Evolutionary conservation across 331 rosid species (phyloP), one percentile per base, ranked within the genome.

Genomic region (Malus hybrid): DNA sequence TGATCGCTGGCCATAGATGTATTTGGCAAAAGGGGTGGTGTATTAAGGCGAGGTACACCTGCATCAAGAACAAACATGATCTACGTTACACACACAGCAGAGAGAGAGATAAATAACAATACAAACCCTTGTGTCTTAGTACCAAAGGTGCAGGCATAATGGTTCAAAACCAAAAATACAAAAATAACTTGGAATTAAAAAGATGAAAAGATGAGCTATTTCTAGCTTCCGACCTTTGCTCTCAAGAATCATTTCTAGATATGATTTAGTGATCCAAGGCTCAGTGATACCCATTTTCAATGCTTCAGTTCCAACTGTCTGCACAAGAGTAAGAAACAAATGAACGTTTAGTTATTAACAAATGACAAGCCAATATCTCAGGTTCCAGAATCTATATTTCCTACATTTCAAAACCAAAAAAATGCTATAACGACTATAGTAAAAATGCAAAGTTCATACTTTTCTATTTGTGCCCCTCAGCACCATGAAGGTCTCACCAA

Each of bases 1-100:
- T 77, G 96, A 81, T 82, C 85, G 73, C 77, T 83, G 82, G 85
- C 44, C 70, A 70, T 77, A 79, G 93, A 67, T 69, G 83, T 42
- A 85, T 71, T 90, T 48, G 93, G 67, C 86, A 95, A 80, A 70
- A 86, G 97, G 69, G 99, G 99, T 12, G 99, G 99, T 70, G 99
- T 88, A 85, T 93, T 95, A 67, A 95, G 95, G 77, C 99, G 99
- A 72, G 99, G 99, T 69, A 95, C 99, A 34, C 99, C 99, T 95
- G 90, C 86, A 88, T 36, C 78, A 68, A 65, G 76, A 77, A 73
- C 44, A 34, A 78, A 36, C 48, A 72, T 33, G 16, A 36, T 32
- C 65, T n/a, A 33, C 56, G 59, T 76, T 76, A 31, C 39, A 71
- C 14, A 1, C 57, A 36, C n/a, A 56, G 24, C 6, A 20, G 65